Evolutionary conservation across 1,284 basidiomycete species (phyloP).

Genomic region (Ceratobasidium sp.): DNA sequence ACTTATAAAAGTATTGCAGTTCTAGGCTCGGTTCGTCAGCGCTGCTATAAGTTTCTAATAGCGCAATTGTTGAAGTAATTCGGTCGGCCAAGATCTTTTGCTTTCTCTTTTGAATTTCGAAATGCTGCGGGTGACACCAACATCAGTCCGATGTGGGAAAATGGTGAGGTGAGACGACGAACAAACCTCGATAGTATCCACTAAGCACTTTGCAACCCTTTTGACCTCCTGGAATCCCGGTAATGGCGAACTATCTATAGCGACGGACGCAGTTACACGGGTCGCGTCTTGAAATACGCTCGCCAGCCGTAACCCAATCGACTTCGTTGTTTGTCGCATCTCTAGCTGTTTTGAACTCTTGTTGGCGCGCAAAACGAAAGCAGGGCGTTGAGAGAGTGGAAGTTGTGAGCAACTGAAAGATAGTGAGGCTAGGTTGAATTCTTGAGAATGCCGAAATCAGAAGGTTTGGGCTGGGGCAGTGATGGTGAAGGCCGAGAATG

Average conservation of each 20-base stretch:
- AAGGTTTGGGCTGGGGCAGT: too few relatives aligned
- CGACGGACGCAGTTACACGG: neutral
- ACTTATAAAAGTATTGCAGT: conserved; percentile 32
- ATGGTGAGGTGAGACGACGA: neutral
- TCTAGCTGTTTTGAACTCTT: neutral
- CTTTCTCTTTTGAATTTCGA: conserved; percentile 7
- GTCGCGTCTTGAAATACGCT: neutral
- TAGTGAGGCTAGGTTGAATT: too few relatives aligned
- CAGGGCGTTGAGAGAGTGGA: too few relatives aligned
- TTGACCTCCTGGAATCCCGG: conserved; percentile 25
- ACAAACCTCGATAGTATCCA: conserved; percentile 26
- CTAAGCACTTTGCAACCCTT: conserved; percentile 3
- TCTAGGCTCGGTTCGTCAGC: neutral
- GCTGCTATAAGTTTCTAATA: conserved; percentile 5
- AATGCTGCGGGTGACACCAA: neutral
- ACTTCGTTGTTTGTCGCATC: conserved; percentile 4
- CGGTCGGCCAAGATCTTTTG: neutral
- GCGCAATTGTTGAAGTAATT: neutral
- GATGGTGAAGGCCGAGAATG: too few relatives aligned
- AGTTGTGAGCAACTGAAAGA: too few relatives aligned
- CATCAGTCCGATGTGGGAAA: neutral
- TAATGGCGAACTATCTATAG: neutral
- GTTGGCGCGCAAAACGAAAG: too few relatives aligned
- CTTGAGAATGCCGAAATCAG: too few relatives aligned
- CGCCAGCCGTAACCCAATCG: conserved; percentile 1